Evolutionary conservation across 306 rosid genomes (phyloP).

Genomic region (Crataegus laevigata): DNA sequence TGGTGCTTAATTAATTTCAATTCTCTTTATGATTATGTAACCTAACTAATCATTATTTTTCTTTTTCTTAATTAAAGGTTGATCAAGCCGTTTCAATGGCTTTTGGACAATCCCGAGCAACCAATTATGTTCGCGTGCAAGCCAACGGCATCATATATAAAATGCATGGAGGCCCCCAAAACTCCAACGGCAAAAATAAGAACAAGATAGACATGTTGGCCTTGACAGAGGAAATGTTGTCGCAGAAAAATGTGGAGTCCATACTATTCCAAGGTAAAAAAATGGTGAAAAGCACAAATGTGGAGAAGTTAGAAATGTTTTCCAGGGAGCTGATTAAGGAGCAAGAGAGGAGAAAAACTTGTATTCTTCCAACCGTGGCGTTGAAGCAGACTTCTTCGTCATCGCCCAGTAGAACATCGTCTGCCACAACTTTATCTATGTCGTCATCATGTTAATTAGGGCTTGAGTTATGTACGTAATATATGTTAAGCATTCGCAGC

Average conservation of each 20-base stretch:
- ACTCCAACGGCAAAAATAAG: constrained; percentile 5
- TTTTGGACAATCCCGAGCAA: constrained; percentile 52
- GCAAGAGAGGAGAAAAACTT: constrained; percentile 63
- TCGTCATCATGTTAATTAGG: constrained; percentile 30
- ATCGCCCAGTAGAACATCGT: constrained; percentile 68
- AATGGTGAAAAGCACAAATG: constrained; percentile 48
- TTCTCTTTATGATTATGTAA: constrained; percentile 8
- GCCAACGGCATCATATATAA: constrained; percentile 38
- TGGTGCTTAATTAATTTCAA: constrained; percentile 2
- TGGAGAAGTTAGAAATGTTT: constrained; percentile 62
- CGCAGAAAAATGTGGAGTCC: constrained; percentile 69
- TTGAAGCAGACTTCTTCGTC: constrained; percentile 62
- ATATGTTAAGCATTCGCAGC: constrained; percentile 36
- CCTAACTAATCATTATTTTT: constrained; percentile 6
- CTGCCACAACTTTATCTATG: constrained; percentile 69
- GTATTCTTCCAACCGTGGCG: constrained; percentile 54
- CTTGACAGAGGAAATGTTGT: constrained; percentile 49
- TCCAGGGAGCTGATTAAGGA: constrained; percentile 64
- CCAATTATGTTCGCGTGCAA: constrained; percentile 64
- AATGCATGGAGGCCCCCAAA: constrained; percentile 5
- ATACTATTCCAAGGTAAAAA: constrained; percentile 66
- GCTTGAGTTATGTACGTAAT: not conserved
- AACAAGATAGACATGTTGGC: constrained; percentile 37
- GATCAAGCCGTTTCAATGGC: constrained; percentile 97
- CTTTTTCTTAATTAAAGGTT: constrained; percentile 41